These are phyloP conservation scores for Lichtheimia corymbifera DNA, from an alignment of 371 early-diverging fungal species.

Conservation along the genomic window DNA sequence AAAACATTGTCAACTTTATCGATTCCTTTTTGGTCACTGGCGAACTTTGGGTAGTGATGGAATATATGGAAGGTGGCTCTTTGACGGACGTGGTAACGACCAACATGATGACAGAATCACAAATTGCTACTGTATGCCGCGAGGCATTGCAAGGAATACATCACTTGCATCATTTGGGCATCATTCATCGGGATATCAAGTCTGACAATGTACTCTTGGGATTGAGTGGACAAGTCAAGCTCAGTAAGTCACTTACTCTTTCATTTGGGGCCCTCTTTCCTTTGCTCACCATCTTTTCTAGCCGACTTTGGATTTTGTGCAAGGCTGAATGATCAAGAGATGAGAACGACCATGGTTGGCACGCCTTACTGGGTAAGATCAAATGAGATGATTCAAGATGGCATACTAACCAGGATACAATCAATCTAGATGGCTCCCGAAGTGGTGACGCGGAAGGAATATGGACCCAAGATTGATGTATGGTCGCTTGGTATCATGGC, in stretches of 20 bases:
- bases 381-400: background rate
- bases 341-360: constrained; percentile 90
- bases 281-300: constrained; percentile 16
- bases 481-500: constrained; percentile 98
- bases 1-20: constrained; percentile 96
- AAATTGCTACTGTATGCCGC: constrained; percentile 90
- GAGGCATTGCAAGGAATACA: constrained; percentile 89
- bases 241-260: constrained; percentile 58
- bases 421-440: constrained; percentile 87
- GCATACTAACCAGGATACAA: background rate
- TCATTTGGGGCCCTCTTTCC: too few species aligned
- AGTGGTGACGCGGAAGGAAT: constrained; percentile 93
- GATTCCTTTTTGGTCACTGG: constrained; percentile 88
- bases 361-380: constrained; percentile 80
- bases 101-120: constrained; percentile 95
- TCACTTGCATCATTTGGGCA: constrained; percentile 91
- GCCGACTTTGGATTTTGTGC: constrained; percentile 97
- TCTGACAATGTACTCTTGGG: constrained; percentile 93
- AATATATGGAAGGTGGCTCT: constrained; percentile 97
- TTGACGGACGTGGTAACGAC: constrained; percentile 92
- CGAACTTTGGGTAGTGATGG: constrained; percentile 96
- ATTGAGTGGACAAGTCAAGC: constrained; percentile 87
- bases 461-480: constrained; percentile 93
- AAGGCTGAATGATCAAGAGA: constrained; percentile 76
- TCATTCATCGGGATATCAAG: constrained; percentile 98